Conservation (phyloP, 2,329 filamentous ascomycete species). For the Fusarium mexicanum region DNA sequence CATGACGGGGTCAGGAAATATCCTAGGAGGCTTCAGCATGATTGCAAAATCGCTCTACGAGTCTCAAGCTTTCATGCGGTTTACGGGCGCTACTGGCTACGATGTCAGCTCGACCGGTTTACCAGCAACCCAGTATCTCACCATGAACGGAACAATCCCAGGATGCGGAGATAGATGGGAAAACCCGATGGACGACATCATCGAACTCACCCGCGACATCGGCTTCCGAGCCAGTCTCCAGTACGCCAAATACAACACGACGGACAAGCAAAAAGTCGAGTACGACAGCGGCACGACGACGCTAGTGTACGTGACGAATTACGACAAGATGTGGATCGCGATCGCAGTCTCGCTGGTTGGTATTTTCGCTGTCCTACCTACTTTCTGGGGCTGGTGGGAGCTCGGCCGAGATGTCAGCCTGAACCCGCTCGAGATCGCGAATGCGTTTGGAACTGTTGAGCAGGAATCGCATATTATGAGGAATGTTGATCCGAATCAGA, state of each 20-base stretch:
- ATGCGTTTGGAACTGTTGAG: conserved; percentile 30
- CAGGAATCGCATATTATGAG: conserved; percentile 32
- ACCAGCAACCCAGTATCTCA: conserved; percentile 32
- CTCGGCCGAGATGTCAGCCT: conserved; percentile 36
- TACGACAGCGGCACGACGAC: conserved; percentile 22
- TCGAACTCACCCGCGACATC: conserved; percentile 34
- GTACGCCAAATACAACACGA: conserved; percentile 30
- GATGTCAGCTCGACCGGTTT: conserved; percentile 8
- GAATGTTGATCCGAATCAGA: conserved; percentile 33
- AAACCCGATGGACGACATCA: conserved; percentile 37
- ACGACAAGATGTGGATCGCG: conserved; percentile 33
- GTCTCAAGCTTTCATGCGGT: conserved; percentile 18
- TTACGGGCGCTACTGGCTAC: conserved; percentile 31
- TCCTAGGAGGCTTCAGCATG: conserved; percentile 30
- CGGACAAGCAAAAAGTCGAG: conserved; percentile 25
- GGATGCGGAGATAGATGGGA: conserved; percentile 23
- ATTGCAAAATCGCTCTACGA: conserved; percentile 16
- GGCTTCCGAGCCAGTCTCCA: conserved; percentile 36
- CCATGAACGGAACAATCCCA: conserved; percentile 10
- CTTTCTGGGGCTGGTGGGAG: conserved; percentile 41
- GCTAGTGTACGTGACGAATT: conserved; percentile 34
- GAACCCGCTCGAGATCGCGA: conserved; percentile 36
- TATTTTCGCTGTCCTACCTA: conserved; percentile 25
- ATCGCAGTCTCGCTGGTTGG: conserved; percentile 29
- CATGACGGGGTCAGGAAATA: conserved; percentile 11